Percentiles rank a stretch among this genome's conserved stretches.
Evolutionary conservation across 805 yeast species (phyloP).

Genomic region (Zygotorulaspora chibaensis): DNA sequence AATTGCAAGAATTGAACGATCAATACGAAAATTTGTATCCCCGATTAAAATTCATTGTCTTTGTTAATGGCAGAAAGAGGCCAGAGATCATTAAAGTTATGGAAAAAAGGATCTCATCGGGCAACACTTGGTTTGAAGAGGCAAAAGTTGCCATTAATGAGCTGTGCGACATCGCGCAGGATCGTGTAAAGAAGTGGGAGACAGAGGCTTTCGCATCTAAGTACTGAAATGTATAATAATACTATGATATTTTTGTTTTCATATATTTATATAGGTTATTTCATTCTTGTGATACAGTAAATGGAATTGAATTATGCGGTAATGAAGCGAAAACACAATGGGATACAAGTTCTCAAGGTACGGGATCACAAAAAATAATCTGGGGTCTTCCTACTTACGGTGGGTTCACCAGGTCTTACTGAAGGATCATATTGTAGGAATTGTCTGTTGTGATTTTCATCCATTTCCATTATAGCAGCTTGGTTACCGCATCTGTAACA

Average conservation of each 20-base stretch:
- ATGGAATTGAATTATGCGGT: constrained; percentile 1
- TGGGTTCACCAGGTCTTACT: constrained; percentile 96
- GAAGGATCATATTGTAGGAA: constrained; percentile 95
- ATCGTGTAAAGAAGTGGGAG: constrained; percentile 57
- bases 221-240: background rate
- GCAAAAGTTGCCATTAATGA: constrained; percentile 68
- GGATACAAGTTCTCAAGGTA: background rate
- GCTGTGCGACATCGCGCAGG: constrained; percentile 88
- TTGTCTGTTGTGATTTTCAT: constrained; percentile 86
- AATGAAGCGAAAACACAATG: background rate
- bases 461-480: constrained; percentile 98
- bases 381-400: constrained; percentile 94
- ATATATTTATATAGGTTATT: background rate
- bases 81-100: constrained; percentile 60
- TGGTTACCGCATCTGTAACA: constrained; percentile 98
- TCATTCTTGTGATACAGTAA: background rate
- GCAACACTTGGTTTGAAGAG: constrained; percentile 42
- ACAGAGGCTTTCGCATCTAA: background rate
- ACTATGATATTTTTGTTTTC: background rate
- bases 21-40: constrained; percentile 61
- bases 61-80: constrained; percentile 80
- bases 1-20: constrained; percentile 51
- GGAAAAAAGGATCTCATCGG: constrained; percentile 46
- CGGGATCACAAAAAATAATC: constrained; percentile 78
- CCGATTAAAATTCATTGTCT: constrained; percentile 79